These are phyloP conservation scores for Phytophthora meadii DNA, from an alignment of 352 stramenopile genomes.

Conservation along the genomic window DNA sequence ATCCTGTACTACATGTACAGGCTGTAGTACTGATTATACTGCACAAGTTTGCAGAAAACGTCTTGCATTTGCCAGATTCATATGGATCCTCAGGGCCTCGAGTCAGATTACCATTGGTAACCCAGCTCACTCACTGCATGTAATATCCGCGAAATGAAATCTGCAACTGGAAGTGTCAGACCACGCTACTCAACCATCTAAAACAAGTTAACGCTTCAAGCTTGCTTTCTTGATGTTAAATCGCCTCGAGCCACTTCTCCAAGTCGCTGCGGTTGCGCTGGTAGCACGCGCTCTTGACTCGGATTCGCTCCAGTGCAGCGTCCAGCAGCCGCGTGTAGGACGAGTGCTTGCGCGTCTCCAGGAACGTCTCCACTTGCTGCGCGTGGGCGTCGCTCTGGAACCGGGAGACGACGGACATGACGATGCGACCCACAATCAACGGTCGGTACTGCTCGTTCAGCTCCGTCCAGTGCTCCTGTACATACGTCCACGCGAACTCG, in stretches of 20 bases:
- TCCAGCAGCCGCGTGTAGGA: slow-evolving; percentile 74
- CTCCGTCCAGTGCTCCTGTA: slow-evolving; percentile 71
- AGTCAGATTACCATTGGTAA: too few relatives aligned
- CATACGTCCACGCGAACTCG: slow-evolving; percentile 70
- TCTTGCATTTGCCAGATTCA: too few relatives aligned
- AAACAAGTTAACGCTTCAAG: too few relatives aligned
- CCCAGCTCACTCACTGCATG: too few relatives aligned
- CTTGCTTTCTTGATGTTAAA: slow-evolving; percentile 14
- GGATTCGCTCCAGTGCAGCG: slow-evolving; percentile 75
- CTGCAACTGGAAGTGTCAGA: too few relatives aligned
- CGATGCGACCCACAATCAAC: slow-evolving; percentile 72
- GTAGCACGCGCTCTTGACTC: slow-evolving; percentile 73
- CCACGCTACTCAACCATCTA: too few relatives aligned
- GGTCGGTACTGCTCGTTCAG: slow-evolving; percentile 74
- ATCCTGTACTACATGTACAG: too few relatives aligned
- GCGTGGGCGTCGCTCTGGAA: slow-evolving; percentile 74
- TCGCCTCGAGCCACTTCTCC: slow-evolving; percentile 56
- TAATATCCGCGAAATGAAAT: too few relatives aligned
- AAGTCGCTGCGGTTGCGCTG: slow-evolving; percentile 60
- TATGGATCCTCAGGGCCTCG: too few relatives aligned
- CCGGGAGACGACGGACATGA: slow-evolving; percentile 59
- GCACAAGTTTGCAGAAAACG: too few relatives aligned
- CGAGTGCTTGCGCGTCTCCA: slow-evolving; percentile 70
- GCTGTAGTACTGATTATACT: too few relatives aligned
- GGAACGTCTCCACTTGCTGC: slow-evolving; percentile 63